A percentile compares a stretch with the other conserved stretches of the same genome.
Evolutionary conservation across 2,329 filamentous ascomycete genomes (phyloP).

Genomic region (Neopestalotiopsis sp.): DNA sequence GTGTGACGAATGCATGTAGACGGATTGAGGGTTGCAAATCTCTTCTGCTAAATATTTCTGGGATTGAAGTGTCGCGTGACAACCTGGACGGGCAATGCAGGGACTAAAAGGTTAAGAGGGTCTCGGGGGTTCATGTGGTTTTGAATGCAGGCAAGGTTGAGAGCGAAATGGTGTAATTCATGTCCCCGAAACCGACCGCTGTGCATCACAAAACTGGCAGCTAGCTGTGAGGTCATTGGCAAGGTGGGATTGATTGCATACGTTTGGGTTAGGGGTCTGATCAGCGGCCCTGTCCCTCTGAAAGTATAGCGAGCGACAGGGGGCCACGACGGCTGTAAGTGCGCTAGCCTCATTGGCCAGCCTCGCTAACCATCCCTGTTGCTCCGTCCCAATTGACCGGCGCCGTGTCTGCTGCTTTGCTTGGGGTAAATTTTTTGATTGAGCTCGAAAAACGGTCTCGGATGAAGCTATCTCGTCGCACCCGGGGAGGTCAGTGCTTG

Average conservation of each 20-base stretch:
- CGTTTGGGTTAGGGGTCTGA: conserved; percentile 7
- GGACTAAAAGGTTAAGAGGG: background rate
- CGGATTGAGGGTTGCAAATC: background rate
- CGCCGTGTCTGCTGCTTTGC: background rate
- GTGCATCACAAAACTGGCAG: background rate
- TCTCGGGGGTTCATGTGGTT: background rate
- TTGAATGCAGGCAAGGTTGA: background rate
- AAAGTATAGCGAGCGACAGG: conserved; percentile 13
- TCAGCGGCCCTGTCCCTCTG: conserved; percentile 9
- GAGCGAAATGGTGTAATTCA: conserved; percentile 8
- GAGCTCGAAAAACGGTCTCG: background rate
- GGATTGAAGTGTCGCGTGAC: background rate
- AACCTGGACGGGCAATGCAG: background rate
- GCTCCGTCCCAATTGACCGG: background rate
- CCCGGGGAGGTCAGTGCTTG: background rate
- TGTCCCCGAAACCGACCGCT: background rate
- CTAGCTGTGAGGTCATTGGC: conserved; percentile 18
- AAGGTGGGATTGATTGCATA: conserved; percentile 11
- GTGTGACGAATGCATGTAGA: conserved; percentile 11
- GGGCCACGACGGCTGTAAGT: conserved; percentile 1
- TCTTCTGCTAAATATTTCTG: background rate
- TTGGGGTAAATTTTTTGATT: conserved; percentile 15
- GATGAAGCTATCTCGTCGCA: background rate
- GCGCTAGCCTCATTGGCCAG: conserved; percentile 14
- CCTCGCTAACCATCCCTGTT: background rate